Evolutionary conservation across 495 filamentous ascomycete species (phyloP).

Genomic region (Jackrogersella multiformis): DNA sequence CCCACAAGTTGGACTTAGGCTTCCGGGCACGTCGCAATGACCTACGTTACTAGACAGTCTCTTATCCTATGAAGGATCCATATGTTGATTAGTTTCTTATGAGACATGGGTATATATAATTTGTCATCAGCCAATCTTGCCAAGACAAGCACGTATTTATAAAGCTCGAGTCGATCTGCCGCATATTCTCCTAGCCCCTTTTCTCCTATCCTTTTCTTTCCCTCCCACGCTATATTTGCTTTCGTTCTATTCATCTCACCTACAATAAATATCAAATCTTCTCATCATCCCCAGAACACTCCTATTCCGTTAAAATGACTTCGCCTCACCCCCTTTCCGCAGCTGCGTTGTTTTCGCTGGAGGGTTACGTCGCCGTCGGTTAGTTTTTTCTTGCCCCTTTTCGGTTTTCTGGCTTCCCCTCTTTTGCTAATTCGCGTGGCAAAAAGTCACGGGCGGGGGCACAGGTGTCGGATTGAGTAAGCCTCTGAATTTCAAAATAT

Average conservation of each 20-base stretch:
- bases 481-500: neutral
- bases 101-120: constrained; percentile 3
- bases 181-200: constrained; percentile 12
- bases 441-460: constrained; percentile 65
- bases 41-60: neutral
- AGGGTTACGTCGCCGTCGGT: constrained; percentile 44
- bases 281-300: neutral
- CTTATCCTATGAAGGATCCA: neutral
- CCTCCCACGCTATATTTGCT: neutral
- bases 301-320: constrained; percentile 22
- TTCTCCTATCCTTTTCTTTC: constrained; percentile 15
- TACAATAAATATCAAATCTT: neutral
- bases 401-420: neutral
- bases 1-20: constrained; percentile 8
- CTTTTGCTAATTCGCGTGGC: constrained; percentile 16
- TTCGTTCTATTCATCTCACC: neutral
- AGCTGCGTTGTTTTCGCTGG: constrained; percentile 37
- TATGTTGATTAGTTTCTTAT: neutral
- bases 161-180: constrained; percentile 9
- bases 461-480: constrained; percentile 63
- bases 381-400: constrained; percentile 20
- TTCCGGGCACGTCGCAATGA: constrained; percentile 2
- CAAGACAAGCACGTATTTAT: constrained; percentile 24
- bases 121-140: neutral
- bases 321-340: constrained; percentile 45